Percentiles rank a stretch among this genome's conserved stretches.
phyloP scores from a whole-genome alignment of 805 yeast genomes.

The Saturnispora quitensis region DNA sequence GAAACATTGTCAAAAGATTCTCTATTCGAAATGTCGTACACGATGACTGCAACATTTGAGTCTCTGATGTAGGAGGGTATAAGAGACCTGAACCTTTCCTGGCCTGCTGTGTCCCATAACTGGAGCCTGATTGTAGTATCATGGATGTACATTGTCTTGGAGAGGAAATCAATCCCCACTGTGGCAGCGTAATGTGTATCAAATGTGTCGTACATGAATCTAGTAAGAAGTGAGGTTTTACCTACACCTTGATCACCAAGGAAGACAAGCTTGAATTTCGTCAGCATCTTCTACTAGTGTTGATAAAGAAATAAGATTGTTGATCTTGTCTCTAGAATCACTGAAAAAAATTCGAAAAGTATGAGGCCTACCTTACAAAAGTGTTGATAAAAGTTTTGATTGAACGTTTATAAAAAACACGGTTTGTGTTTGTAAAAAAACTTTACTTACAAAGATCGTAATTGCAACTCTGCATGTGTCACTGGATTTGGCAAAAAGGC shows the following conservation, averaged over 20 bases:
- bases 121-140: constrained; percentile 93
- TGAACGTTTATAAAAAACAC: neutral
- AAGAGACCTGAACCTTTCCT: constrained; percentile 88
- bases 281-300: constrained; percentile 26
- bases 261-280: constrained; percentile 84
- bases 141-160: constrained; percentile 88
- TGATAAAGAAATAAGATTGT: neutral
- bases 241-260: constrained; percentile 98
- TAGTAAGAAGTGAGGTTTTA: constrained; percentile 89
- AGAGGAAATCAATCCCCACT: constrained; percentile 90
- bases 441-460: too few relatives aligned
- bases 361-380: neutral
- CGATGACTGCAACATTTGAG: constrained; percentile 94
- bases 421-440: too few relatives aligned
- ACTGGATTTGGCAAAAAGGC: neutral
- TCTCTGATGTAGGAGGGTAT: constrained; percentile 95
- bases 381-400: neutral
- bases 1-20: constrained; percentile 76
- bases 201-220: constrained; percentile 96
- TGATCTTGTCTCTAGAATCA: neutral
- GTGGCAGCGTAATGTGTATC: constrained; percentile 96
- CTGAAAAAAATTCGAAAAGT: neutral
- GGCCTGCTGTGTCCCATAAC: constrained; percentile 98
- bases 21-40: constrained; percentile 84
- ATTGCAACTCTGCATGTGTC: too few relatives aligned